Evolutionary conservation across 129 eudicot genomes (phyloP), one percentile per base, ranked within the genome.

Genomic region (Tagetes erecta): DNA sequence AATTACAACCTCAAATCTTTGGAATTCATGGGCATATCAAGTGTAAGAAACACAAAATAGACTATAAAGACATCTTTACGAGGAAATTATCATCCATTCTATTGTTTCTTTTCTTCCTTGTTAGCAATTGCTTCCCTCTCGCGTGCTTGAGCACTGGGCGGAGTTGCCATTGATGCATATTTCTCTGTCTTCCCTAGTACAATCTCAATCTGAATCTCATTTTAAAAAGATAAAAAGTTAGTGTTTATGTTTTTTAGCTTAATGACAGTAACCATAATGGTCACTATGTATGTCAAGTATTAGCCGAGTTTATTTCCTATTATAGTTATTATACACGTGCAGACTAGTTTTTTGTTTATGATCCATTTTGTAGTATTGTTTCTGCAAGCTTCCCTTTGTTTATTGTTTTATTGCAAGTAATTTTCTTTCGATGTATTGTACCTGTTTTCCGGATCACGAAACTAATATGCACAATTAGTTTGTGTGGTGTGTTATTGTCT

Each of bases 101-200:
- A 44, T 38, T 68, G 60, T 60, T 64, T 72, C 60, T 79, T 74
- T 79, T 79, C 83, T 37, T 76, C 81, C 65, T 81, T 77, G 72
- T 76, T 76, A 67, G 78, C 79, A 58, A 13, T 30, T 41, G 82
- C 76, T 74, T 79, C 83, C 69, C 73, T 79, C 69, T 79, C 83
- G 11, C 79, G 78, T 72, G 82, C 76, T 57, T 71, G 74, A 45
- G 85, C 80, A 27, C 71, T 46, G 12, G 67, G 47, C n/a, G 82
- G 72, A 67, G 77, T 56, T 76, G 89, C 85, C 82, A 90, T 78
- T 40, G 83, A 40, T 9, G 87, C 96, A 71, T 87, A 87, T 78
- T 90, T 90, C 44, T 90, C 96, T 0, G 88, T 75, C 83, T 87
- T 92, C 76, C 88, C 92, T 65, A 92, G 82, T 72, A 92, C 95